Evolutionary conservation across 2,329 filamentous ascomycete genomes (phyloP).

Genomic region (Colletotrichum orbiculare): DNA sequence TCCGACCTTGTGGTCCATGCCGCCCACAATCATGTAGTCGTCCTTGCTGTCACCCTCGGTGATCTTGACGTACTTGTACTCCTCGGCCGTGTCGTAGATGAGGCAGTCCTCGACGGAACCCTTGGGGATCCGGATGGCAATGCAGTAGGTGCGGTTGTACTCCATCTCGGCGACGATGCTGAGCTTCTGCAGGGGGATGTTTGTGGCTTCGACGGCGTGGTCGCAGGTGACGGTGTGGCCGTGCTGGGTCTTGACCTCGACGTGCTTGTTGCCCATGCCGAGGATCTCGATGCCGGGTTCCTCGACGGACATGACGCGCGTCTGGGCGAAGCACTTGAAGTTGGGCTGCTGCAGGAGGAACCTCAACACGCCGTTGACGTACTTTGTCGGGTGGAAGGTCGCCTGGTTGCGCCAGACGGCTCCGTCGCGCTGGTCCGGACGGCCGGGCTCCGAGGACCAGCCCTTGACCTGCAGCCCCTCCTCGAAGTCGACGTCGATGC

Average conservation of each 20-base stretch:
- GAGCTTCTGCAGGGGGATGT: constrained; percentile 66
- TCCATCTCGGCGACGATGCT: constrained; percentile 63
- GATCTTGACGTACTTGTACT: constrained; percentile 66
- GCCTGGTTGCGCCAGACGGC: constrained; percentile 60
- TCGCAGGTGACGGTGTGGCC: constrained; percentile 59
- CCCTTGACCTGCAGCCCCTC: constrained; percentile 60
- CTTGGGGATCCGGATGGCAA: constrained; percentile 65
- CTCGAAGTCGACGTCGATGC: constrained; percentile 54
- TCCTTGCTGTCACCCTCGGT: constrained; percentile 63
- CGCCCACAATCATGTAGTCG: constrained; percentile 67
- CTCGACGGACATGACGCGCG: constrained; percentile 57
- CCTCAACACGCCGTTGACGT: constrained; percentile 61
- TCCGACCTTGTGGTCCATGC: constrained; percentile 69
- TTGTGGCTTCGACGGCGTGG: constrained; percentile 64
- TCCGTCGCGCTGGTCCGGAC: constrained; percentile 61
- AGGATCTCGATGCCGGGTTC: constrained; percentile 60
- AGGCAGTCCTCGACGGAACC: constrained; percentile 63
- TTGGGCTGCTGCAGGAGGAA: constrained; percentile 63
- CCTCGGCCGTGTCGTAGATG: constrained; percentile 64
- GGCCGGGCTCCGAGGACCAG: constrained; percentile 55
- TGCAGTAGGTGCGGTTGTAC: constrained; percentile 65
- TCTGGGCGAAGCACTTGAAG: constrained; percentile 64
- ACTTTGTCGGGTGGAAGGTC: constrained; percentile 68
- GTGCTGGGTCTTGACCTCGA: constrained; percentile 57
- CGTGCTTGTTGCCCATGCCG: constrained; percentile 56